Conservation (phyloP, 352 stramenopile genomes). For the Hyaloperonospora arabidopsidis region DNA sequence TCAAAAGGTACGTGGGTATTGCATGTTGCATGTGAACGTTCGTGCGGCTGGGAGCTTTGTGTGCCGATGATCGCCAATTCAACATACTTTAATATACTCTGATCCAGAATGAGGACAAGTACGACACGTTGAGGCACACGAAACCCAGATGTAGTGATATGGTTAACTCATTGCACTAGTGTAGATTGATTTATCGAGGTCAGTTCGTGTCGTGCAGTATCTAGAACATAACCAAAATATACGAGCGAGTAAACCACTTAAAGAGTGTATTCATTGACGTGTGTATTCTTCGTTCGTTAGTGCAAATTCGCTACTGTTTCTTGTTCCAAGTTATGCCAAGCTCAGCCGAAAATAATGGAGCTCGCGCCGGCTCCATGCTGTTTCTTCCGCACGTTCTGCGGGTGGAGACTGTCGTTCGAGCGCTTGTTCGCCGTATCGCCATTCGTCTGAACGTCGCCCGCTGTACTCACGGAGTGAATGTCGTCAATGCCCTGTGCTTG, state of each 20-base stretch:
- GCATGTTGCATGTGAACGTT: constrained; percentile 4
- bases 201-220: too few species aligned
- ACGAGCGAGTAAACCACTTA: too few species aligned
- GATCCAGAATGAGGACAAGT: constrained; percentile 57
- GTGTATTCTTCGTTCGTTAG: constrained; percentile 7
- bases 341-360: constrained; percentile 79
- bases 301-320: neutral
- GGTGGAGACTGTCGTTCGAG: constrained; percentile 35
- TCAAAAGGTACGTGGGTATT: constrained; percentile 14
- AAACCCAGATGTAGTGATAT: constrained; percentile 6
- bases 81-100: constrained; percentile 84
- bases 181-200: too few species aligned
- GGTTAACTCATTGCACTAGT: too few species aligned
- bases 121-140: constrained; percentile 42
- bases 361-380: constrained; percentile 63
- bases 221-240: too few species aligned
- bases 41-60: too few species aligned
- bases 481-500: constrained; percentile 59
- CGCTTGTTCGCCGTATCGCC: constrained; percentile 49
- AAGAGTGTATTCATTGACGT: too few species aligned
- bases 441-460: constrained; percentile 41
- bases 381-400: constrained; percentile 69
- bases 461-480: constrained; percentile 37
- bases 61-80: constrained; percentile 49
- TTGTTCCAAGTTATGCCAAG: neutral